Conservation (phyloP, 176 grass and related monocot genomes). For the Bothriochloa decipiens region DNA sequence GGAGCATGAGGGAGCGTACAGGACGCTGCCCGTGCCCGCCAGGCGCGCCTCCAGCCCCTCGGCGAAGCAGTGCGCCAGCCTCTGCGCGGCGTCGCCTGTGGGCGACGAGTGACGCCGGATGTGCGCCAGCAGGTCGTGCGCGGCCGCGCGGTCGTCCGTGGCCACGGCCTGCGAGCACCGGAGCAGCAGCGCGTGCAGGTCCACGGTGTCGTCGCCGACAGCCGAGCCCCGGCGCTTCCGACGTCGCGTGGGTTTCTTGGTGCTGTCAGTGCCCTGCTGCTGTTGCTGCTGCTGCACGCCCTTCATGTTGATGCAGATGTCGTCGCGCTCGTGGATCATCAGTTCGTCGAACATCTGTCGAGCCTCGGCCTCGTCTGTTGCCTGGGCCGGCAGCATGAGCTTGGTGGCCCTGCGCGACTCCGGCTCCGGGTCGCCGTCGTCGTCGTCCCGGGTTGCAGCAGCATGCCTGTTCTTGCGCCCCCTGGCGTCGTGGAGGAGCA, state of each 20-base stretch:
- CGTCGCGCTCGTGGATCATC: slow-evolving; percentile 33
- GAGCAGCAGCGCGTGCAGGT: slow-evolving; percentile 60
- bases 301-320: slow-evolving; percentile 43
- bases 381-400: slow-evolving; percentile 8
- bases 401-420: slow-evolving; percentile 47
- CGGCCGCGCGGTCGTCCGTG: slow-evolving; percentile 43
- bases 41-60: slow-evolving; percentile 74
- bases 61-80: slow-evolving; percentile 67
- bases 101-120: slow-evolving; percentile 49
- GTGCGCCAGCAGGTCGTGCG: slow-evolving; percentile 50
- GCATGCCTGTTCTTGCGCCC: slow-evolving; percentile 27
- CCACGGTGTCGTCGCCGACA: slow-evolving; percentile 32
- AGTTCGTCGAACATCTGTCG: slow-evolving; percentile 58
- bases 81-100: slow-evolving; percentile 45
- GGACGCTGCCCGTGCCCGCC: slow-evolving; percentile 57
- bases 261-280: not conserved
- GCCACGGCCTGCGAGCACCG: slow-evolving; percentile 63
- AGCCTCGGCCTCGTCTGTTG: slow-evolving; percentile 13
- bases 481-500: not conserved
- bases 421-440: slow-evolving; percentile 16
- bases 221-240: not conserved
- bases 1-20: slow-evolving; percentile 42
- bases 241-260: not conserved
- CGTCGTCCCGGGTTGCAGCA: not conserved
- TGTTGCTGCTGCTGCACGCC: no score